Evolutionary conservation across 2,329 filamentous ascomycete species (phyloP).

Genomic region (Geosmithia putterillii): DNA sequence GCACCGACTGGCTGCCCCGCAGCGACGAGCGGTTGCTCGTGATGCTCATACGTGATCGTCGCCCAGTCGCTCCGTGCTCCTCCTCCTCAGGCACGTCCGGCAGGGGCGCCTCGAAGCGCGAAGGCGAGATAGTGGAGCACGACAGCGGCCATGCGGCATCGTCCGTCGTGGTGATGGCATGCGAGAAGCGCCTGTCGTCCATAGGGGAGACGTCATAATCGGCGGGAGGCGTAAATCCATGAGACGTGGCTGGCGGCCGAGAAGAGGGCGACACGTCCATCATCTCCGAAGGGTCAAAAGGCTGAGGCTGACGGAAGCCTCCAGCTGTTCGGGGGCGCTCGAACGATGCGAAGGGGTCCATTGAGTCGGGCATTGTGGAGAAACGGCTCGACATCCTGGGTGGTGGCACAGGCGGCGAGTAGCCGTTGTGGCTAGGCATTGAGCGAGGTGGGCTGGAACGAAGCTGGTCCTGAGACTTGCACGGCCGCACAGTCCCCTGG

Average conservation of each 20-base stretch:
- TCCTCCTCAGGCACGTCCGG: slow-evolving; percentile 54
- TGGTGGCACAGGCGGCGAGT: slow-evolving; percentile 30
- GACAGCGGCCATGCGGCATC: slow-evolving; percentile 28
- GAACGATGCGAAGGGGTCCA: slow-evolving; percentile 21
- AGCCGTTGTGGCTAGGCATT: slow-evolving; percentile 21
- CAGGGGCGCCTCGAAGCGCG: slow-evolving; percentile 29
- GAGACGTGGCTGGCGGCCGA: slow-evolving; percentile 10
- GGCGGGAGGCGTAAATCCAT: slow-evolving; percentile 28
- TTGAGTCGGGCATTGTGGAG: slow-evolving; percentile 29
- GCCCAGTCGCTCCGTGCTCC: slow-evolving; percentile 18
- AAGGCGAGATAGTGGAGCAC: slow-evolving; percentile 9
- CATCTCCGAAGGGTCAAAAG: slow-evolving; percentile 19
- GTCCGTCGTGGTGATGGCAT: slow-evolving; percentile 28
- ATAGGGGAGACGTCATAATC: slow-evolving; percentile 16
- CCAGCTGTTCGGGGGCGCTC: slow-evolving; percentile 32
- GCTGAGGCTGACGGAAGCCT: slow-evolving; percentile 30
- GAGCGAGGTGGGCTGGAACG: slow-evolving; percentile 34
- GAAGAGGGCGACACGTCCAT: slow-evolving; percentile 5
- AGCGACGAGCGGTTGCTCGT: slow-evolving; percentile 38
- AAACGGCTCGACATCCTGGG: slow-evolving; percentile 43
- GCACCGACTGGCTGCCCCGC: slow-evolving; percentile 42
- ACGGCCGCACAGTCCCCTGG: slow-evolving; percentile 27
- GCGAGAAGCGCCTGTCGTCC: slow-evolving; percentile 14
- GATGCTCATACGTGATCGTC: slow-evolving; percentile 29
- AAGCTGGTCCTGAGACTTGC: slow-evolving; percentile 37